Conservation (phyloP, 257 asterid genomes). For the Plectranthus barbatus region DNA sequence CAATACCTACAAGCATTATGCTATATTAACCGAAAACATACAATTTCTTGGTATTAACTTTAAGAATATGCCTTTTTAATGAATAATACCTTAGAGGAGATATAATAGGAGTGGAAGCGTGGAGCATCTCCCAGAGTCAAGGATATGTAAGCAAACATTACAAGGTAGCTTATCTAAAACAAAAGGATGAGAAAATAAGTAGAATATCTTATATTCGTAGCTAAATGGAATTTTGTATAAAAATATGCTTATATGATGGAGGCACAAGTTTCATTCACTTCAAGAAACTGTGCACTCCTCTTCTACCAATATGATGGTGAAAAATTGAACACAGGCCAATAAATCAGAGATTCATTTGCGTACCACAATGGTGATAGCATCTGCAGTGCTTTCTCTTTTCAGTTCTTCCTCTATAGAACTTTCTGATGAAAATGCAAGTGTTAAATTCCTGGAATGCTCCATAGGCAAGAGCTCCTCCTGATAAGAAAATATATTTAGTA, state of each 20-base stretch:
- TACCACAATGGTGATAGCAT: slow-evolving; percentile 90
- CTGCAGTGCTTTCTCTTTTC: slow-evolving; percentile 98
- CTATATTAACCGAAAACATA: slow-evolving; percentile 6
- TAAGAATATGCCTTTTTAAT: not conserved
- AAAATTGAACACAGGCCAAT: not conserved
- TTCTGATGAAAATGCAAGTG: slow-evolving; percentile 86
- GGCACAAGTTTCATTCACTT: not conserved
- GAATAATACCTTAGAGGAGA: slow-evolving; percentile 82
- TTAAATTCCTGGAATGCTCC: slow-evolving; percentile 65
- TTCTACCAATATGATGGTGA: not conserved
- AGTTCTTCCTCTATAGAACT: slow-evolving; percentile 94
- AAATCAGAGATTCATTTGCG: slow-evolving; percentile 10
- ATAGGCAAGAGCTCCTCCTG: slow-evolving; percentile 73
- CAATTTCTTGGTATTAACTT: not conserved
- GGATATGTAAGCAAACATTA: slow-evolving; percentile 98
- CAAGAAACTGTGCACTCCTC: not conserved
- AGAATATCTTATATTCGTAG: not conserved
- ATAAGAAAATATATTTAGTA: not conserved
- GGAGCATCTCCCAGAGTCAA: slow-evolving; percentile 91
- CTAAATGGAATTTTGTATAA: not conserved
- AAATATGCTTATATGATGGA: not conserved
- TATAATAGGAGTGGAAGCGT: slow-evolving; percentile 59
- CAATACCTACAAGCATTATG: slow-evolving; percentile 53
- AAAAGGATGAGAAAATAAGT: slow-evolving; percentile 5
- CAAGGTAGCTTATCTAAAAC: slow-evolving; percentile 94